Base-by-base conservation (phyloP, 2,329 filamentous ascomycete species). In the Stylonectria norvegica region DNA sequence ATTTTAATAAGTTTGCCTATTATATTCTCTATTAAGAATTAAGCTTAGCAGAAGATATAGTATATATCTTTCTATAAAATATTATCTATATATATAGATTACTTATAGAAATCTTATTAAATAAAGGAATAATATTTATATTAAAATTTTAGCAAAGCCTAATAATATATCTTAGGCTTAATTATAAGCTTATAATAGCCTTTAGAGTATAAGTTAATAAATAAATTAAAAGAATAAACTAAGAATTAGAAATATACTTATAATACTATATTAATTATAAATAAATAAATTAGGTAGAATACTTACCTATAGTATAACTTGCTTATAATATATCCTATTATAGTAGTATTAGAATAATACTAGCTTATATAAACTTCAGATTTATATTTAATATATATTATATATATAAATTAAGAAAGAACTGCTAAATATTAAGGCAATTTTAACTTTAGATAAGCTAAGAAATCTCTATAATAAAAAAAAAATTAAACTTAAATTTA, bases 11-110 rank as follows among this genome's bases (percentile, higher is more conserved):
- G 17, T 36, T 41, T 40, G 42, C 33, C 20, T 43, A 34, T 29
- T 38, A 48, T 39, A 44, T 34, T 41, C 34, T 43, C 17, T 49
- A 45, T 42, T 30, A 25, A 34, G 38, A 40, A 36, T 25, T 25
- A 7, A 30, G 28, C 28, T 30, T 30, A 30, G 9, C 28, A 9
- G 9, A 16, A 36, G 28, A 36, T 25, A 25, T 25, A 25, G 7
- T 25, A 25, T 7, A 25, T 25, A 25, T 25, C 5, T 33, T 37
- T 15, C 20, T 45, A 31, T 32, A 35, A 27, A 32, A 37, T 38
- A 41, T 34, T 23, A 20, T 49, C 27, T 25, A 18, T 23, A 34
- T 43, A 12, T 39, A 38, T 36, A 40, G 7, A 29, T 10, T 42
- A 33, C 20, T n/a, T 11, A 17, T 28, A 34, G 9, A 39, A 22